Evolutionary conservation across 208 protist species (phyloP), one percentile per base, ranked within the genome.

Genomic region (Lotmaria passim): DNA sequence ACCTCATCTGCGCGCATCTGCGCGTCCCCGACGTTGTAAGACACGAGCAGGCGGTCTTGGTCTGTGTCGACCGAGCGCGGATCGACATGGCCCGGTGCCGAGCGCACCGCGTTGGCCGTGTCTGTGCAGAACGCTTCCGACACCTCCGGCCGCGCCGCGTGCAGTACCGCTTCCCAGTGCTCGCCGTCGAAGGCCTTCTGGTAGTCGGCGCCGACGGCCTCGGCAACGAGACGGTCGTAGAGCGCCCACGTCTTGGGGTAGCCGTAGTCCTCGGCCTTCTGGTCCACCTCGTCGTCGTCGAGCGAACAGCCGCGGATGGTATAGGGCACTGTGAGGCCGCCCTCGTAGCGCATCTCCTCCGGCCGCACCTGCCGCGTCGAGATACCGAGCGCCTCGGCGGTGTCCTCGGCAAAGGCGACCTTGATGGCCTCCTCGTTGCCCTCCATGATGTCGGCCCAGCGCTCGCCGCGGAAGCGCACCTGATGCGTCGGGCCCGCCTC

Each of bases 241-340:
- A 90, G 69, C 3, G 71, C 58, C 79, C 79, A 88, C 55, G 61
- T 83, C 60, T 81, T 56, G 50, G 83, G 83, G 67, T 84, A 92
- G 39, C 73, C 51, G 56, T 83, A 88, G 58, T 76, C 51, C 51
- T 82, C 72, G 17, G 78, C 66, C 24, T 61, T 62, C 41, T 69
- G 64, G 61, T 88, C 73, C 21, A 90, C 76, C 51, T 81, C 79
- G 51, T 81, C 75, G 44, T 73, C 69, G 47, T 63, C 61, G 33
- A 82, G 47, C 24, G 50, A 48, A 63, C 58, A 76, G 47, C 59
- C 62, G 4, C 41, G 7, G 38, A 88, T 64, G 14, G 61, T 77
- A 71, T 85, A 93, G 23, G 62, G 52, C 34, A 90, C 71, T 14
- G 73, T 81, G 21, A 93, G 75, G 47, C 79, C 82, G 51, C 67